Evolutionary conservation across 106 monocot species (phyloP).

Genomic region (Gastrodia elata): DNA sequence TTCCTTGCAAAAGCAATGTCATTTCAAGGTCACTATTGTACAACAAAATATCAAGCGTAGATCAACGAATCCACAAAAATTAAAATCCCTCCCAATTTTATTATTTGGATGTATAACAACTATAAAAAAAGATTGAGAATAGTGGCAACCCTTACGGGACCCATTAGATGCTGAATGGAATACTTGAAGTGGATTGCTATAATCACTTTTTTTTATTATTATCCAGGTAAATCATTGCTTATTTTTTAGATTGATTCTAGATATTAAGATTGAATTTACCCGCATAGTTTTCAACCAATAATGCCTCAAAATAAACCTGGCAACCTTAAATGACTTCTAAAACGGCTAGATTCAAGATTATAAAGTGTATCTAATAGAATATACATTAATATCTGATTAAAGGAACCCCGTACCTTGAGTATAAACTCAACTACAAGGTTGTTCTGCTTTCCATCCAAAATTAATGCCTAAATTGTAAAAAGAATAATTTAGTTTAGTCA

Average conservation of each 20-base stretch:
- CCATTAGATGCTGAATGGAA: not conserved
- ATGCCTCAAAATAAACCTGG: no score
- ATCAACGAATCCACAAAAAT: no score
- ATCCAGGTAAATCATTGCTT: not conserved
- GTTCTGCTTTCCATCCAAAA: slow-evolving; percentile 74
- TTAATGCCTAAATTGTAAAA: slow-evolving; percentile 55
- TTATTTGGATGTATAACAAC: no score
- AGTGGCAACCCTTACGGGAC: not conserved
- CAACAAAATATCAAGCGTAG: no score
- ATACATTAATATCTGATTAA: not conserved
- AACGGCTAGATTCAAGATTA: not conserved
- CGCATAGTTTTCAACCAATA: not conserved
- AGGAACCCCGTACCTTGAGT: slow-evolving; percentile 68
- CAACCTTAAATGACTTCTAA: not conserved
- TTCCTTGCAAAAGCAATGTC: no score
- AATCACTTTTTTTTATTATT: no score
- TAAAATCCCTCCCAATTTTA: no score
- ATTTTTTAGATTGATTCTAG: not conserved
- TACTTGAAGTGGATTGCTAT: not conserved
- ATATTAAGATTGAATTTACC: not conserved
- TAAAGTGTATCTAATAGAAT: slow-evolving; percentile 1
- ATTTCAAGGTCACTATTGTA: no score
- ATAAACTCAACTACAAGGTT: slow-evolving; percentile 93
- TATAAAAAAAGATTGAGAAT: not conserved
- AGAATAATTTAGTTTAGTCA: not conserved